phyloP scores from a whole-genome alignment of 352 stramenopile species.

The Globisporangium rhizosaccharum region DNA sequence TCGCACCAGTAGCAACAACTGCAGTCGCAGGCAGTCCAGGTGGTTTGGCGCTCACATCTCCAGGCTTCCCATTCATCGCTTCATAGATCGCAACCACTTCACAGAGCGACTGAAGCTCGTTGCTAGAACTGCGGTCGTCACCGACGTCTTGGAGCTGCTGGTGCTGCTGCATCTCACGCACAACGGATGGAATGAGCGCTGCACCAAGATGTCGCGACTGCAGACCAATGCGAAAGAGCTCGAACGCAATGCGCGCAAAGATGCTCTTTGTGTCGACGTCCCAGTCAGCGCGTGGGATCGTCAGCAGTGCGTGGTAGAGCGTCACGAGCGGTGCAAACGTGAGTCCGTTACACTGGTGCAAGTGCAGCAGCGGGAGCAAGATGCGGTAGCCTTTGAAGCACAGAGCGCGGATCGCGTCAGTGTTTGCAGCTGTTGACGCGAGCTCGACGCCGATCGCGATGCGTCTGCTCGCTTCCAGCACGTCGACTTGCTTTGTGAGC shows the following conservation, averaged over 20 bases:
- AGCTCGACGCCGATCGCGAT: conserved; percentile 62
- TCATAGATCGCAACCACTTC: conserved; percentile 6
- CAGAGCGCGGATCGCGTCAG: conserved; percentile 40
- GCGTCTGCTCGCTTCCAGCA: conserved; percentile 39
- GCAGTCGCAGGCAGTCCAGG: neutral
- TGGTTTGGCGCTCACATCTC: neutral
- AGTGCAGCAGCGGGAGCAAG: conserved; percentile 59
- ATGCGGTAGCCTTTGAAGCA: conserved; percentile 68
- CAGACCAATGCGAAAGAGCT: conserved; percentile 46
- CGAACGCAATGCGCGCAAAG: conserved; percentile 45
- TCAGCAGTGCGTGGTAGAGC: conserved; percentile 38
- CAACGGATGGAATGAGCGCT: conserved; percentile 18
- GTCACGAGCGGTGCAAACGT: conserved; percentile 49
- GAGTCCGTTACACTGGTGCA: conserved; percentile 33
- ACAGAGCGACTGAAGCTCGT: conserved; percentile 11
- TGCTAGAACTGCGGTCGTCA: neutral
- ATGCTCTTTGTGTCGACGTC: conserved; percentile 47
- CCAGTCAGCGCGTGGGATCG: conserved; percentile 23
- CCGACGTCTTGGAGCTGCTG: neutral
- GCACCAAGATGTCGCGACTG: conserved; percentile 16
- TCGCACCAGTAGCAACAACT: neutral
- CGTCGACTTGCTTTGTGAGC: conserved; percentile 27
- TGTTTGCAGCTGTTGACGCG: conserved; percentile 39
- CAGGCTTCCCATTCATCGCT: neutral
- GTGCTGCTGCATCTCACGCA: conserved; percentile 4